These are phyloP conservation scores for Hysterium pulicare DNA, from an alignment of 2,329 filamentous ascomycete genomes.

Conservation along the genomic window DNA sequence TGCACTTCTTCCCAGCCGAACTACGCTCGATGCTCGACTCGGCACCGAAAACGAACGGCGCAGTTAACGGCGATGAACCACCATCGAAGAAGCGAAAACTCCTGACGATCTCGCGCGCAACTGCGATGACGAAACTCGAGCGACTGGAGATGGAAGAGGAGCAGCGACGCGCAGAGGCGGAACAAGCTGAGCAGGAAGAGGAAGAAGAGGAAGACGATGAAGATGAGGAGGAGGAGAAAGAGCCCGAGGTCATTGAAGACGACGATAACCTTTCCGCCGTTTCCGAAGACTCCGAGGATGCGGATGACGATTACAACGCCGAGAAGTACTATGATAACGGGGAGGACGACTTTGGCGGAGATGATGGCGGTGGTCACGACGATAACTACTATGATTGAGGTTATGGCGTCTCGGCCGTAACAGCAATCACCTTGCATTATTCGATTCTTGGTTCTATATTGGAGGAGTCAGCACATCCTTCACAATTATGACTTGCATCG, in stretches of 20 bases:
- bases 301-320: slow-evolving; percentile 58
- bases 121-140: slow-evolving; percentile 28
- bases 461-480: no score
- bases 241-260: slow-evolving; percentile 51
- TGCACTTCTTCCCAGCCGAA: slow-evolving; percentile 58
- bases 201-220: slow-evolving; percentile 38
- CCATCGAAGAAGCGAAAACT: slow-evolving; percentile 31
- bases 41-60: slow-evolving; percentile 8
- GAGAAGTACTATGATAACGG: slow-evolving; percentile 49
- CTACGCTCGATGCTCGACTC: slow-evolving; percentile 53
- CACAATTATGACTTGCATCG: no score
- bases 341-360: slow-evolving; percentile 46
- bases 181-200: slow-evolving; percentile 30
- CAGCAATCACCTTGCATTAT: no score
- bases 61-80: slow-evolving; percentile 11
- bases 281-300: slow-evolving; percentile 58
- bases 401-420: no score
- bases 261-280: slow-evolving; percentile 48
- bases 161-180: slow-evolving; percentile 24
- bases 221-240: slow-evolving; percentile 46
- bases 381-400: no score
- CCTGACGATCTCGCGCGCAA: slow-evolving; percentile 31
- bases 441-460: no score
- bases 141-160: slow-evolving; percentile 48
- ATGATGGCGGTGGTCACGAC: slow-evolving; percentile 7